Percentiles rank a stretch among this genome's conserved stretches.
These are phyloP conservation scores for Marasmius fiardii DNA, from an alignment of 1,284 basidiomycete species.

Conservation along the genomic window DNA sequence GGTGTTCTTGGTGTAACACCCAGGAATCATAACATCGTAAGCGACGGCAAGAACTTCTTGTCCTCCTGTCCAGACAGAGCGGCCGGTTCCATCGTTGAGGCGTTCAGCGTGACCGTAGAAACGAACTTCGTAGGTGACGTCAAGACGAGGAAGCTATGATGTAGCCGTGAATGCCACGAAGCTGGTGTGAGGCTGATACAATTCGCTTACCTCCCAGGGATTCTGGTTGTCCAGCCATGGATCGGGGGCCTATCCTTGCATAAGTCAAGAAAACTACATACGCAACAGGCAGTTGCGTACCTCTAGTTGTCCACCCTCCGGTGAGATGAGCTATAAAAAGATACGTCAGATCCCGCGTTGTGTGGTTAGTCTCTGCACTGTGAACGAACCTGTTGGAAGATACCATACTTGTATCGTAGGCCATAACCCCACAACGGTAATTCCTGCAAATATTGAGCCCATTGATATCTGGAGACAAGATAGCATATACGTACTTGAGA, in stretches of 20 bases:
- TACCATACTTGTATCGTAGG: conserved; percentile 85
- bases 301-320: conserved; percentile 84
- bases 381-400: conserved; percentile 74
- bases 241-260: conserved; percentile 75
- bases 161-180: background rate
- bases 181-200: conserved; percentile 1
- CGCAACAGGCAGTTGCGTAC: conserved; percentile 26
- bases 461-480: background rate
- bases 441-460: conserved; percentile 25
- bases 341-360: background rate
- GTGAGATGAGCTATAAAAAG: conserved; percentile 56
- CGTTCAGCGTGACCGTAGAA: conserved; percentile 85
- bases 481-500: conserved; percentile 54
- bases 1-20: conserved; percentile 74
- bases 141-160: conserved; percentile 65
- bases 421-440: conserved; percentile 85
- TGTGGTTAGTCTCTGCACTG: background rate
- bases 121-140: conserved; percentile 77
- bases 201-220: conserved; percentile 67
- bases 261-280: background rate
- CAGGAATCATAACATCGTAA: conserved; percentile 90
- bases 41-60: conserved; percentile 90
- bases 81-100: conserved; percentile 54
- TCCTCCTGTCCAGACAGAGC: conserved; percentile 81
- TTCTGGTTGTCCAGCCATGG: conserved; percentile 89